Conservation (phyloP, 2,329 filamentous ascomycete genomes). For the Phaeosphaeriaceae sp. region DNA sequence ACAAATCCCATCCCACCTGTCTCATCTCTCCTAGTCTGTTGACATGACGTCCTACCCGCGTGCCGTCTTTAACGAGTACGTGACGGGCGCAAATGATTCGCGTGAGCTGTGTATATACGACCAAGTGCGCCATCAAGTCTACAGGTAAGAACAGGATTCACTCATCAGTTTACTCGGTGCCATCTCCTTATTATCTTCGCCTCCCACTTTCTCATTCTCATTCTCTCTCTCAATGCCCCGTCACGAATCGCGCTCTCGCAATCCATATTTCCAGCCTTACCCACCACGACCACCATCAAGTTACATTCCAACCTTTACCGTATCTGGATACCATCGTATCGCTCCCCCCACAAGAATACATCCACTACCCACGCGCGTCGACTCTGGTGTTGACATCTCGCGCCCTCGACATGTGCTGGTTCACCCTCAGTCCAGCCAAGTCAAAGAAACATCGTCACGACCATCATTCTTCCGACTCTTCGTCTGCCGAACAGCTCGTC, state of each 20-base stretch:
- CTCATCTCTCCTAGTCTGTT: constrained; percentile 22
- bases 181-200: constrained; percentile 21
- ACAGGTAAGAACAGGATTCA: constrained; percentile 7
- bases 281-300: constrained; percentile 27
- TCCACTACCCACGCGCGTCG: constrained; percentile 27
- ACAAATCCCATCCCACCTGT: constrained; percentile 28
- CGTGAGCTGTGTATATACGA: constrained; percentile 23
- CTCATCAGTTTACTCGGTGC: constrained; percentile 16
- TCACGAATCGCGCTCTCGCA: constrained; percentile 15
- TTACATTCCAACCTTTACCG: constrained; percentile 25
- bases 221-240: constrained; percentile 27
- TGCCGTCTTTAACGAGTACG: constrained; percentile 17
- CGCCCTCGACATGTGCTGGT: constrained; percentile 39
- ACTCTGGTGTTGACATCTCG: constrained; percentile 17
- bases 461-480: constrained; percentile 26
- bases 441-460: constrained; percentile 23
- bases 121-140: constrained; percentile 19
- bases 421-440: constrained; percentile 36
- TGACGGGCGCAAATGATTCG: constrained; percentile 29
- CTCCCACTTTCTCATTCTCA: constrained; percentile 9
- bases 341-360: constrained; percentile 28
- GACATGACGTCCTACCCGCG: constrained; percentile 20
- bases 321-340: constrained; percentile 28
- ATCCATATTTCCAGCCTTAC: constrained; percentile 18
- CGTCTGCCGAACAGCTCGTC: constrained; percentile 37